These are phyloP conservation scores for Lentinula aciculospora DNA, from an alignment of 768 basidiomycete genomes.

Conservation along the genomic window DNA sequence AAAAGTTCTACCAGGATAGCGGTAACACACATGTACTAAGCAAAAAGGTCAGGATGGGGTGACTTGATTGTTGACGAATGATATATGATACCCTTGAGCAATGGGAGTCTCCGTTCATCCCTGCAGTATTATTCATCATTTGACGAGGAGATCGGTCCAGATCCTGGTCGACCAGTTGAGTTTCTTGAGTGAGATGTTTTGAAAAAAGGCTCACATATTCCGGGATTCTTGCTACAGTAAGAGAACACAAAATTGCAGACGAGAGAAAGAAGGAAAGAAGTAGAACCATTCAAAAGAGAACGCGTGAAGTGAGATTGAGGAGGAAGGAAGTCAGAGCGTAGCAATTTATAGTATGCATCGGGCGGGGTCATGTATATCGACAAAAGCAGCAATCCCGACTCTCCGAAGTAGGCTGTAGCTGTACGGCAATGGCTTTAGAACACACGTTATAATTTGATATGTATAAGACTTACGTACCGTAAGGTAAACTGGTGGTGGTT, in stretches of 20 bases:
- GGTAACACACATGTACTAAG: slow-evolving; percentile 35
- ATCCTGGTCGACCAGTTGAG: not conserved
- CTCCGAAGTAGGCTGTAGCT: too few species aligned
- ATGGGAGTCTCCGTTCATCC: not conserved
- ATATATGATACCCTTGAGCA: not conserved
- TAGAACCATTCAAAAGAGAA: not conserved
- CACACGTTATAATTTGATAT: too few species aligned
- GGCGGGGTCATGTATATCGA: too few species aligned
- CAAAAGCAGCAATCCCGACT: too few species aligned
- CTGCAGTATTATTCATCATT: not conserved
- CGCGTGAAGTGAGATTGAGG: too few species aligned
- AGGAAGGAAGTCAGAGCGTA: too few species aligned
- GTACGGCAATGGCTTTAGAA: too few species aligned
- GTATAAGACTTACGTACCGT: too few species aligned
- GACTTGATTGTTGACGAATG: not conserved
- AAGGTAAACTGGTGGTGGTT: too few species aligned
- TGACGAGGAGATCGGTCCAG: not conserved
- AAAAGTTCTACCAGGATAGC: slow-evolving; percentile 23
- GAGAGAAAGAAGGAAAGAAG: not conserved
- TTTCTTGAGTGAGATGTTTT: not conserved
- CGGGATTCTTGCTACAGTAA: not conserved
- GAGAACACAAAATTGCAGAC: not conserved
- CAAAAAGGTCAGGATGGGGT: not conserved
- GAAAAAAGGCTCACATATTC: not conserved
- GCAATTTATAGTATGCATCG: too few species aligned